Base-by-base conservation (phyloP, 345 rosid species). In the Arabidopsis thaliana region DNA sequence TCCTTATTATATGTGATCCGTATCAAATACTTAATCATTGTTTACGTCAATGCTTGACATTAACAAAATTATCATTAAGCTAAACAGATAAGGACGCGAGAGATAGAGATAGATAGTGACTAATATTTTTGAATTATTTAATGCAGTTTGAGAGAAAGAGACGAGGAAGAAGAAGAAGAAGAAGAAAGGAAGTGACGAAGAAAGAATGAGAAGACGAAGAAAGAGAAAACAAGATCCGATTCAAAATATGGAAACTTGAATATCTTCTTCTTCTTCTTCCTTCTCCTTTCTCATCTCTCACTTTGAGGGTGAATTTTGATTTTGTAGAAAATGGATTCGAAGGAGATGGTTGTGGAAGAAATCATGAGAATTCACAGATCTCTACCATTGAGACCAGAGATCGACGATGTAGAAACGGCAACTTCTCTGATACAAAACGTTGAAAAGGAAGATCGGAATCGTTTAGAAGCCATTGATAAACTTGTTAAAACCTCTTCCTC, bases 351-450 rank as follows among this genome's bases (percentile, higher is more conserved):
- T 36, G 97, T 88, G 72, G 93, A 83, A 67, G 99, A 87, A 83
- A 89, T 95, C 78, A 95, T 87, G 97, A 85, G 82, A 33, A 82
- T 90, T 42, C 99, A 90, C 13, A 89, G 89, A 87, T 90, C 93
- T 48, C 81, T 95, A 59, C 97, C 97, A 1, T 12, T 65, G 5
- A 80, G 99, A 37, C 97, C 97, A 0, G 88, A 83, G 1, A 77
- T 95, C 24, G 99, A 95, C 6, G 97, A 92, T 34, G 84, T 87
- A 1, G 93, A 92, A 69, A 97, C 93, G 0, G 97, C 97, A 6
- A 82, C 58, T 69, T 70, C 78, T 23, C 46, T 95, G 77, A 85
- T 92, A 50, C 82, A 51, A 8, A 90, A 84, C 58, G 92, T 89
- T 24, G 99, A 95, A 28, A 88, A 87, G 67, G 99, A 95, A 16